Conservation (phyloP, 2,329 filamentous ascomycete species). For the Neurospora sp. region DNA sequence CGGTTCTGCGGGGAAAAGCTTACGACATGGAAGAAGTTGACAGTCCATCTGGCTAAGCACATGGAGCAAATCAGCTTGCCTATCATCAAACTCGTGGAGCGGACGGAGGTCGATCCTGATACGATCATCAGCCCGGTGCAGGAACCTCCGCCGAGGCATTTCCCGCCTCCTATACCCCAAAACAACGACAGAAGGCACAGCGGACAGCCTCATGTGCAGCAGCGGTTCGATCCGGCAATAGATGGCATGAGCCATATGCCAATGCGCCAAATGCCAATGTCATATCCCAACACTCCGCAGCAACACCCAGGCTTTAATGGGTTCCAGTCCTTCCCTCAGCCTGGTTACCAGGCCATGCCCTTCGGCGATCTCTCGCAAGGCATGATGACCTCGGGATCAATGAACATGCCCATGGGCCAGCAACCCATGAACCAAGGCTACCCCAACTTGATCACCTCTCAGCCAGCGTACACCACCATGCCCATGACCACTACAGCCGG, state of each 20-base stretch:
- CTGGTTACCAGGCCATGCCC: conserved; percentile 9
- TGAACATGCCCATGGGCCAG: conserved; percentile 7
- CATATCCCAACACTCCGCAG: conserved; percentile 10
- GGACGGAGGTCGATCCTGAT: conserved; percentile 39
- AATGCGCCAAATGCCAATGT: conserved; percentile 9
- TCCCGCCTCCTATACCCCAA: conserved; percentile 22
- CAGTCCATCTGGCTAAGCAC: conserved; percentile 86
- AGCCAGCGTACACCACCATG: conserved; percentile 7
- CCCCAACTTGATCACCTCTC: conserved; percentile 14
- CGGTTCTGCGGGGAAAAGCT: conserved; percentile 78
- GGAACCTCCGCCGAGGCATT: conserved; percentile 36
- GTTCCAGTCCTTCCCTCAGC: conserved; percentile 5
- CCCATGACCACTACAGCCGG: conserved; percentile 8
- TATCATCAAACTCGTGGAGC: conserved; percentile 51
- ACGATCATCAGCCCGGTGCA: conserved; percentile 60
- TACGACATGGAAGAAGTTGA: conserved; percentile 83
- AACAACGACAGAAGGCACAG: conserved; percentile 8
- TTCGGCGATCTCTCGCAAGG: conserved; percentile 9
- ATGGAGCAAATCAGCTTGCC: conserved; percentile 89
- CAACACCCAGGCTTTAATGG: conserved; percentile 4
- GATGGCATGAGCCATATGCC: conserved; percentile 7
- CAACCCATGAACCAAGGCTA: conserved; percentile 9
- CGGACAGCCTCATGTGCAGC: not conserved
- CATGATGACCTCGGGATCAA: conserved; percentile 4
- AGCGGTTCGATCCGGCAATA: not conserved